Base-by-base conservation (phyloP, 2,329 filamentous ascomycete species). In the Colletotrichum higginsianum region DNA sequence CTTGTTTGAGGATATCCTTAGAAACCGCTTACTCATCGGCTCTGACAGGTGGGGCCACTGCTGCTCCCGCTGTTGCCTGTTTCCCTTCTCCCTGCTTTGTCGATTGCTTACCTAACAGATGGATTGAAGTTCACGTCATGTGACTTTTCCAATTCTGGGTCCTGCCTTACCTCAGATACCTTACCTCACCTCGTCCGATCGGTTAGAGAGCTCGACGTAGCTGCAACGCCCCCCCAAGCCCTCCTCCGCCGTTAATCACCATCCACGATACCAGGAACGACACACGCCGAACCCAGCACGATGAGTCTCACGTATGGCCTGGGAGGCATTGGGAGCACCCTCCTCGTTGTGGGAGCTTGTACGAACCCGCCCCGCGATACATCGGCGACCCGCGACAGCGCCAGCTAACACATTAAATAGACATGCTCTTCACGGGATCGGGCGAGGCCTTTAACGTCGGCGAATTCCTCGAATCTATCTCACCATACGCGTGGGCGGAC, bases 381-480 rank as follows among this genome's bases (percentile, higher is more conserved):
- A 61, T 67, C 40, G 64, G 55, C 57, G 21, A 67, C 46, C 44
- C 26, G 61, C 61, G 44, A 62, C 26, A 61, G 30, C 61, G 46
- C 62, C 46, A 71, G 70, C 70, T 72, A 72, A 72, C 50, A 60
- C 65, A 73, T 50, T 76, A 76, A 70, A 75, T 83, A 99, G 96
- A 99, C 85, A 97, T 99, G 94, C 94, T 99, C 82, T 98, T 99
- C 82, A 97, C 96, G 80, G 95, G 94, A 80, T 95, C 94, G 82
- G 96, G 97, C 81, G 96, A 99, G 88, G 88, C 92, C 72, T 99
- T 99, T 86, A 97, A 99, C 85, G 94, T 98, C 83, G 97, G 97
- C 82, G 92, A 92, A 81, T 98, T 98, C 82, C 91, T 99, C 83
- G 95, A 98, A 85, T 92, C 93, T 74, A 90, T 98, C 77, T 98